A percentile compares a stretch with the other conserved stretches of the same genome.
Evolutionary conservation across 306 rosid species (phyloP).

Genomic region (Ammopiptanthus mongolicus): DNA sequence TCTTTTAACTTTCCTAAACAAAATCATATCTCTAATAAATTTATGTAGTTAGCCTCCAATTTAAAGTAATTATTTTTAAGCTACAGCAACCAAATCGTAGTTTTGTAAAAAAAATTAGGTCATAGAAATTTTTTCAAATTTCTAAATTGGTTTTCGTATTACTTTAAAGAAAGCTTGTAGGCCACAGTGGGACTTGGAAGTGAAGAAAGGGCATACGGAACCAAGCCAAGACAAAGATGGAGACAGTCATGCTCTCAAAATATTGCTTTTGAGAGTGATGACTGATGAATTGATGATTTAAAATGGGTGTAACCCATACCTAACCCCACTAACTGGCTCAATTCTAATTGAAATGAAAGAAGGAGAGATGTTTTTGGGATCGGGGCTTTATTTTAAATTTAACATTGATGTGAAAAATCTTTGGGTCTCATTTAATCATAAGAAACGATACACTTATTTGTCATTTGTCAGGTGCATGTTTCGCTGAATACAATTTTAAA

Average conservation of each 20-base stretch:
- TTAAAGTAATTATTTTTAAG: not conserved
- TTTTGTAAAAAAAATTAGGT: not conserved
- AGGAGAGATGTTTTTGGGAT: not conserved
- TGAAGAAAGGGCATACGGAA: constrained; percentile 31
- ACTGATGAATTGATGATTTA: constrained; percentile 5
- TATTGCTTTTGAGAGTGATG: constrained; percentile 6
- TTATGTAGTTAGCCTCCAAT: not conserved
- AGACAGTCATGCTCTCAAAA: not conserved
- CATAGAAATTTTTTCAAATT: not conserved
- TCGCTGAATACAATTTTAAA: not conserved
- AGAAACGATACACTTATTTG: not conserved
- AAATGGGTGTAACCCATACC: constrained; percentile 23
- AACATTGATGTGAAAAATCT: not conserved
- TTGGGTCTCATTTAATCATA: not conserved
- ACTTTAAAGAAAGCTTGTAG: not conserved
- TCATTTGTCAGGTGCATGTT: not conserved
- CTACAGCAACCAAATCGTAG: not conserved
- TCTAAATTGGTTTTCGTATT: not conserved
- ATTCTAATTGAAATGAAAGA: not conserved
- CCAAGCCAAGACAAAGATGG: not conserved
- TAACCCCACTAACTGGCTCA: constrained; percentile 24
- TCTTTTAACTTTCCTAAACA: no score
- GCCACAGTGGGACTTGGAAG: constrained; percentile 19
- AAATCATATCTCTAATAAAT: not conserved
- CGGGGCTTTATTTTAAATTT: not conserved